Evolutionary conservation across 805 yeast genomes (phyloP).

Genomic region (Kurtzmaniella cleridarum): DNA sequence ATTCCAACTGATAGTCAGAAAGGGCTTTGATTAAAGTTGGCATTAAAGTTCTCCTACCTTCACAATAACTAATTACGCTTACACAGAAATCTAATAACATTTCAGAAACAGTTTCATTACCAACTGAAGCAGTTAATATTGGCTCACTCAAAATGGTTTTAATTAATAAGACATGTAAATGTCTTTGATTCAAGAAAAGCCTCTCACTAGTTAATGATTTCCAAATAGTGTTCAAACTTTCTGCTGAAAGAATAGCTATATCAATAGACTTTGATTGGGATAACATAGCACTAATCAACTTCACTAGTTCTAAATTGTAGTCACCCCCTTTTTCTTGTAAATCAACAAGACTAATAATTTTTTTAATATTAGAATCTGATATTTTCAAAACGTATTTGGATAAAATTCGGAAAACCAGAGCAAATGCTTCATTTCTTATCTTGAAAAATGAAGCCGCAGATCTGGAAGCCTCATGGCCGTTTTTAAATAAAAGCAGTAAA

Average conservation of each 20-base stretch:
- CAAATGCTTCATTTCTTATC: slow-evolving; percentile 34
- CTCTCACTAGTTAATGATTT: slow-evolving; percentile 50
- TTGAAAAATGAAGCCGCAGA: slow-evolving; percentile 35
- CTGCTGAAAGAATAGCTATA: no score
- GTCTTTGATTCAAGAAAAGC: slow-evolving; percentile 58
- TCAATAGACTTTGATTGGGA: neutral
- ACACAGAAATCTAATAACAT: slow-evolving; percentile 29
- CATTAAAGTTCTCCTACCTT: slow-evolving; percentile 62
- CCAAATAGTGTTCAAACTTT: slow-evolving; percentile 36
- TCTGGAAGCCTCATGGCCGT: slow-evolving; percentile 16
- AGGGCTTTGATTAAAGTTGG: slow-evolving; percentile 52
- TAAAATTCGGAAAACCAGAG: slow-evolving; percentile 18
- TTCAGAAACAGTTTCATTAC: slow-evolving; percentile 19
- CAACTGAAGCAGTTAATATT: slow-evolving; percentile 34
- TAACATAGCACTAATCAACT: neutral
- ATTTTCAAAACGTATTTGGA: neutral
- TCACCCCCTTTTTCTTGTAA: neutral
- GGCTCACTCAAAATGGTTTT: slow-evolving; percentile 40
- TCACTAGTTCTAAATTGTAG: neutral
- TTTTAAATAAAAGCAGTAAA: slow-evolving; percentile 12
- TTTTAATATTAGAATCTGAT: slow-evolving; percentile 6
- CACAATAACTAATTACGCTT: slow-evolving; percentile 44
- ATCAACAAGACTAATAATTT: slow-evolving; percentile 9
- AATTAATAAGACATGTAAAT: slow-evolving; percentile 55
- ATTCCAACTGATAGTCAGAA: slow-evolving; percentile 34